Conservation (phyloP, 176 grass and related monocot genomes). For the Oryza officinalis region DNA sequence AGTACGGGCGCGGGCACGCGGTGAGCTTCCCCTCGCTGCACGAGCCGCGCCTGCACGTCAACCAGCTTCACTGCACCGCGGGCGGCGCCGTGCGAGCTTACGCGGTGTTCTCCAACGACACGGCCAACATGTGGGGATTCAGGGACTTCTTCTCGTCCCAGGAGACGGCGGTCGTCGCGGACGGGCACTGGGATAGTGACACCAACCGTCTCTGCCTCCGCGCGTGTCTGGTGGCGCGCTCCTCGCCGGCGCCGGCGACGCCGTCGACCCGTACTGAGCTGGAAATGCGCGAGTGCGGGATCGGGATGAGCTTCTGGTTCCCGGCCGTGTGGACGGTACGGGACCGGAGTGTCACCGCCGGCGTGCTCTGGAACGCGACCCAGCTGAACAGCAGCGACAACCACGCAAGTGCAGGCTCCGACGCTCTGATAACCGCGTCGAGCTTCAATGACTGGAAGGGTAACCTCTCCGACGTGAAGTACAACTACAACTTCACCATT, state of each 20-base stretch:
- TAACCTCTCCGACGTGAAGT: constrained; percentile 44
- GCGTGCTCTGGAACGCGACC: constrained; percentile 39
- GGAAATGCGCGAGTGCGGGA: constrained; percentile 42
- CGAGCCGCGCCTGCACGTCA: constrained; percentile 27
- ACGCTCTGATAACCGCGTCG: not conserved
- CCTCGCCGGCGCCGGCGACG: not conserved
- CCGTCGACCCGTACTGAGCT: not conserved
- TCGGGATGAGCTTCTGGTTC: constrained; percentile 81
- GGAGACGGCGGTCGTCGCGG: constrained; percentile 44
- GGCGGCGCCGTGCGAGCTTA: constrained; percentile 35
- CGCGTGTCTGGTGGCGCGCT: constrained; percentile 47
- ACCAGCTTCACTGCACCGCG: constrained; percentile 35
- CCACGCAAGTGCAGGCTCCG: not conserved
- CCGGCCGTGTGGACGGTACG: constrained; percentile 49
- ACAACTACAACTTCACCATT: constrained; percentile 34
- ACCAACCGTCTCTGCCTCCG: constrained; percentile 44
- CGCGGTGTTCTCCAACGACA: constrained; percentile 49
- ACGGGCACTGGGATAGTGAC: constrained; percentile 54
- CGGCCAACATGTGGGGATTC: not conserved
- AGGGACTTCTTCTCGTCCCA: not conserved
- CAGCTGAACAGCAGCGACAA: not conserved
- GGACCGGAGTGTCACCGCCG: constrained; percentile 35
- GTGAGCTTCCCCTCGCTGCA: not conserved
- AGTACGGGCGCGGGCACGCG: not conserved
- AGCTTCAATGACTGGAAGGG: constrained; percentile 16